phyloP scores from a whole-genome alignment of 148 eudicot species.

The Nyssa sinensis region DNA sequence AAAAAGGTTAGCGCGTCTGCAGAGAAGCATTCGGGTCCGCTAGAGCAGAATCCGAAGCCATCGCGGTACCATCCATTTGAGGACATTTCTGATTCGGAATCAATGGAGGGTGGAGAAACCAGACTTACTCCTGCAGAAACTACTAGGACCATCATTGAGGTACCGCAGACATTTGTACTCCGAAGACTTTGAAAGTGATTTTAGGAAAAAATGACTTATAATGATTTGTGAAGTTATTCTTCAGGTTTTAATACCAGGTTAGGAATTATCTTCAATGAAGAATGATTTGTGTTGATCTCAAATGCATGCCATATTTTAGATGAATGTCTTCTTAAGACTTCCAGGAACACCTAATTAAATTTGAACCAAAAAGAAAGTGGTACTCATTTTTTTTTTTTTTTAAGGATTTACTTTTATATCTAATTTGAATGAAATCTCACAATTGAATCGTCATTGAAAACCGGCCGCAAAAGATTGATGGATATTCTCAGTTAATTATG shows the following conservation, averaged over 20 bases:
- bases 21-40: conserved; percentile 53
- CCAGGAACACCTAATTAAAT: background rate
- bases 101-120: conserved; percentile 47
- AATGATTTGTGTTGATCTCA: background rate
- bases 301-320: background rate
- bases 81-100: conserved; percentile 62
- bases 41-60: conserved; percentile 58
- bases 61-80: conserved; percentile 80
- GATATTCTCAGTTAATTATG: too few relatives aligned
- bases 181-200: background rate
- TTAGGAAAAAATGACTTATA: background rate
- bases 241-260: background rate
- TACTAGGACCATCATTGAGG: conserved; percentile 89
- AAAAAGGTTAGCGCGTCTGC: conserved; percentile 54
- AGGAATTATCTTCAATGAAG: background rate
- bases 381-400: background rate
- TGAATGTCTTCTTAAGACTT: background rate
- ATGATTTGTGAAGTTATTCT: background rate
- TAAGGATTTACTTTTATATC: background rate
- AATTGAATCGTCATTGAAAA: background rate
- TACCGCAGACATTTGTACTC: conserved; percentile 16
- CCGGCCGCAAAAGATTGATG: too few relatives aligned
- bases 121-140: conserved; percentile 76
- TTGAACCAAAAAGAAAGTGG: background rate
- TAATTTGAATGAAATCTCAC: background rate